These are phyloP conservation scores for Ceratobasidium sp. DNA, from an alignment of 1,284 basidiomycete genomes.

Conservation along the genomic window DNA sequence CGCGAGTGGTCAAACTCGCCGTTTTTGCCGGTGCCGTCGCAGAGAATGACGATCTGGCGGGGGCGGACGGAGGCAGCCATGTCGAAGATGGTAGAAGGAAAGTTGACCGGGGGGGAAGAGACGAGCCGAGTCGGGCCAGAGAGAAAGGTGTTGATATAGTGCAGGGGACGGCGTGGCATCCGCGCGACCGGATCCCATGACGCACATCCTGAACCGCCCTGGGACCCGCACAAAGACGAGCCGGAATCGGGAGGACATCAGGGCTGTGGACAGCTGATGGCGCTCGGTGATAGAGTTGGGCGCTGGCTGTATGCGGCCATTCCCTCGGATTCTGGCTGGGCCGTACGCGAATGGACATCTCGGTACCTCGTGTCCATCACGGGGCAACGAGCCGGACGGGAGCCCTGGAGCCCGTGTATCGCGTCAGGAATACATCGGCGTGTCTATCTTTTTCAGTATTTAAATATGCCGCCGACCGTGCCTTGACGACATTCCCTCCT, in stretches of 20 bases:
- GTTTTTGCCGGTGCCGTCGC: constrained; percentile 22
- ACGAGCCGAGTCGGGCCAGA: neutral
- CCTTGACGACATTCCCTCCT: neutral
- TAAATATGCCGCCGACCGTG: neutral
- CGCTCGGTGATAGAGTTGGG: neutral
- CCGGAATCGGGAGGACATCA: neutral
- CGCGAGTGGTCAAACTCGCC: neutral
- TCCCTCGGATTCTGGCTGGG: neutral
- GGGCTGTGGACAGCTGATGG: neutral
- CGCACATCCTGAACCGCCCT: neutral
- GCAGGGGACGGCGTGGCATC: neutral
- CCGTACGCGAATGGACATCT: neutral
- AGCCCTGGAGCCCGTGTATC: neutral
- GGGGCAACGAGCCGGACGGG: neutral
- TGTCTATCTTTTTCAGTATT: neutral
- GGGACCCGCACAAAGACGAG: neutral
- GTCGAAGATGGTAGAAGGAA: neutral
- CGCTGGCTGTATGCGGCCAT: neutral
- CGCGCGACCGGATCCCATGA: neutral
- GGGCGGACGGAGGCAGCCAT: neutral
- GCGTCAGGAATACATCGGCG: neutral
- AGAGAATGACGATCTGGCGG: constrained; percentile 12
- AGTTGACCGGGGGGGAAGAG: neutral
- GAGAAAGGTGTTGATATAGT: neutral
- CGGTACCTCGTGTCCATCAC: neutral